Base-by-base conservation (phyloP, 768 basidiomycete genomes). In the Trametes meyenii region DNA sequence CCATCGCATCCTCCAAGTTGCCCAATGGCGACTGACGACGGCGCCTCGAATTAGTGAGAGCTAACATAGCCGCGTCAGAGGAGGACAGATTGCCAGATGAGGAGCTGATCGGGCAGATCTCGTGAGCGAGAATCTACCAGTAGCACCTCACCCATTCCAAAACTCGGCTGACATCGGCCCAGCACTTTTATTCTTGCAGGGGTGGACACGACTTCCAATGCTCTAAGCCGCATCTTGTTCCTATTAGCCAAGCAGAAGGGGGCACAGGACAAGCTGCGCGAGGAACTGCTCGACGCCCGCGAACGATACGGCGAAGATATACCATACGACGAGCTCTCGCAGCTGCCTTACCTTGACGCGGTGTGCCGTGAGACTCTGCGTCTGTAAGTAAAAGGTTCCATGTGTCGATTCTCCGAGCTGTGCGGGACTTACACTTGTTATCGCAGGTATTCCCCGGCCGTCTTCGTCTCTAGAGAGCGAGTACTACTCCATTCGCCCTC, bases 301-400 rank as follows among this genome's bases (percentile, higher is more conserved):
- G 51, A 24, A 4, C 23, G 36, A 2, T 23, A 64, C 3, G 70
- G 74, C 21, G 76, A 75, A 12, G 62, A 76, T 72, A 10, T 73
- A 72, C 17, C 68, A 70, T 58, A 65, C 49, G 58, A 58, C 40
- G 44, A 55, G 5, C 33, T 64, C 16, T 44, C 56, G 16, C 26
- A 54, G 6, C 58, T 93, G 2, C 81, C 85, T 0, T 89, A 86
- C 66, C 81, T 92, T 12, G 90, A 90, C 60, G 78, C 78, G 10
- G 81, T 87, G 2, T 76, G 86, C 5, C 79, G 83, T 3, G 87
- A 88, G 70, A 82, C 80, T 0, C 69, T 88, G 59, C 79, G 87
- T 0, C 53, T 86, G 38, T 39, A 23, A 38, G 50, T 51, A 21
- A 12, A 12, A 12, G 12, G 12, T n/a, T n/a, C n/a, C 21, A 19